Percentiles rank a stretch among this genome's conserved stretches.
phyloP scores from a whole-genome alignment of 441 rosid genomes.

The Omphalea diandra region DNA sequence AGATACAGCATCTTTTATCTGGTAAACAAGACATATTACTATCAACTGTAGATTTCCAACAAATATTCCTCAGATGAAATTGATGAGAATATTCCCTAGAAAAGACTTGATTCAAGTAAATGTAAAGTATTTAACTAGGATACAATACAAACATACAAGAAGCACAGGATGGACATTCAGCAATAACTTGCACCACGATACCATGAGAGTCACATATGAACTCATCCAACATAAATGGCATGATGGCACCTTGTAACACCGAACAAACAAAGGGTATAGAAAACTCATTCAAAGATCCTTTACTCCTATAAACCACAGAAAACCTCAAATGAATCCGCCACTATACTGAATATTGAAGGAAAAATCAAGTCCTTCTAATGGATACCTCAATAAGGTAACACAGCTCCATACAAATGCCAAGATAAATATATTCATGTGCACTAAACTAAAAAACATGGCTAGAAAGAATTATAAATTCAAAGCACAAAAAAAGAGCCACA shows the following conservation, averaged over 20 bases:
- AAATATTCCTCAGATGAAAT: neutral
- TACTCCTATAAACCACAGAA: no score
- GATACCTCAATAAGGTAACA: no score
- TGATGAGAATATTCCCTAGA: neutral
- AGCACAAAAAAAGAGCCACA: conserved; percentile 10
- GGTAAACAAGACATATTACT: conserved; percentile 26
- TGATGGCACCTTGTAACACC: neutral
- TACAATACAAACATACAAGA: neutral
- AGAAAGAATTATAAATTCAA: no score
- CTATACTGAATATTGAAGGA: no score
- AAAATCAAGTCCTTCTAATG: no score
- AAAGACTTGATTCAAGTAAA: conserved; percentile 8
- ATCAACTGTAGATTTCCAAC: conserved; percentile 13
- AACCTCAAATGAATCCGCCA: no score
- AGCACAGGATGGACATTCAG: neutral
- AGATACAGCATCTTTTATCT: conserved; percentile 90
- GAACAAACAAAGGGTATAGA: neutral
- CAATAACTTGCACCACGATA: neutral
- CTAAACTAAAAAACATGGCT: no score
- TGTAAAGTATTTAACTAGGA: neutral
- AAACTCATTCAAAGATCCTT: no score
- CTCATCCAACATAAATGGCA: neutral
- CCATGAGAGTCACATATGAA: neutral
- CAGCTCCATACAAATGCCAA: no score
- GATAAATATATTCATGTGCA: no score